These are phyloP conservation scores for Neoascochyta sp. DNA, from an alignment of 2,329 filamentous ascomycete species.

Conservation along the genomic window DNA sequence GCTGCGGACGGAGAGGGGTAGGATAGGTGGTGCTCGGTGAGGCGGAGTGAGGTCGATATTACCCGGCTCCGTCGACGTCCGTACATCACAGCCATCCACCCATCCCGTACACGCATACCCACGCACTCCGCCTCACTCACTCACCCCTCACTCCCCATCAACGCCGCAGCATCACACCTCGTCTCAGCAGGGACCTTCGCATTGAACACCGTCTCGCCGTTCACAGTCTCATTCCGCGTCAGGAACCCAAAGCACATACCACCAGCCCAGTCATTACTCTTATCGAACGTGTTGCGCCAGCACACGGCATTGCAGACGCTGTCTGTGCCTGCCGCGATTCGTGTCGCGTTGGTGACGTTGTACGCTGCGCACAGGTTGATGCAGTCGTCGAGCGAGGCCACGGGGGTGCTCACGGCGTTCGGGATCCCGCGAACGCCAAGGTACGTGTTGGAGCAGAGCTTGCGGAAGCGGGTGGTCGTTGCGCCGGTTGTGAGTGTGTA, in stretches of 20 bases:
- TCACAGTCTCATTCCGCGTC: slow-evolving; percentile 7
- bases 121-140: no score
- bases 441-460: slow-evolving; percentile 7
- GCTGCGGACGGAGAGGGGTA: no score
- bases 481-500: slow-evolving; percentile 8
- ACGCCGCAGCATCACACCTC: slow-evolving; percentile 11
- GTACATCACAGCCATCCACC: no score
- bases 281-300: slow-evolving; percentile 15
- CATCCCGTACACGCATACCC: no score
- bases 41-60: no score
- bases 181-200: slow-evolving; percentile 7
- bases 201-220: slow-evolving; percentile 5
- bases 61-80: no score
- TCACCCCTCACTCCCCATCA: no score
- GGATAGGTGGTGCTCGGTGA: no score
- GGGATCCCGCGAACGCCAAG: slow-evolving; percentile 5
- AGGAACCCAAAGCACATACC: slow-evolving; percentile 12
- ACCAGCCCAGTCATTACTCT: slow-evolving; percentile 12
- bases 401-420: slow-evolving; percentile 1
- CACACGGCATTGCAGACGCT: slow-evolving; percentile 11
- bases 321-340: slow-evolving; percentile 3
- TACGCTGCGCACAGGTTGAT: slow-evolving; percentile 12
- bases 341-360: slow-evolving; percentile 10
- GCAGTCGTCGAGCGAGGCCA: slow-evolving; percentile 9
- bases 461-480: slow-evolving; percentile 9